Base-by-base conservation (phyloP, 1,284 basidiomycete genomes). In the Ganoderma lingzhi region DNA sequence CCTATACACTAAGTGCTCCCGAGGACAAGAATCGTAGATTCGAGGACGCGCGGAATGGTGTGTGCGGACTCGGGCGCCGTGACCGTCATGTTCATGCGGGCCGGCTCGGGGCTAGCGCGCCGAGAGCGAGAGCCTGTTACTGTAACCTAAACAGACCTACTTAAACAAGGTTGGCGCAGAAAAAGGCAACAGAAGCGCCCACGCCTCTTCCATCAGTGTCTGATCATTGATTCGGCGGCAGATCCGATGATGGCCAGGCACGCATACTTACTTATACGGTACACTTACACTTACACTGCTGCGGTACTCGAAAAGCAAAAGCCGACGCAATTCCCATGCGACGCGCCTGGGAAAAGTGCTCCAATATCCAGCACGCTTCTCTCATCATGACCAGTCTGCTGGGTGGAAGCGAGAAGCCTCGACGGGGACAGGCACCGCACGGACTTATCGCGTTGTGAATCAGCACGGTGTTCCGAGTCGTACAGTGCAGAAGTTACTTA, bases 151-250 rank as follows among this genome's bases (percentile, higher is more conserved):
- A 23, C 23, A 23, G 23, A 23, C 23, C 23, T 23, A 23, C 23
- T 23, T 23, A 37, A 37, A 48, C n/a, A 23, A 48, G 45, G 45
- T 48, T 23, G 45, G n/a, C 3, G 45, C 45, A 48, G 45, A 48
- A 48, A 42, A 48, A 48, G 45, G 45, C 45, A 48, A 48, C 10
- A n/a, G 45, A 48, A 48, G 45, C 45, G 45, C 45, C 45, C 45
- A 10, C 5, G n/a, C 42, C 15, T 44, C 14, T n/a, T 5, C 19
- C 3, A 6, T 17, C 15, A 12, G 45, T n/a, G n/a, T 48, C n/a
- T 48, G 45, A 9, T 48, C 23, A 8, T 23, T 23, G 23, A 23
- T 23, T 23, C 23, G 23, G 23, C 23, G 45, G 45, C n/a, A 48
- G 45, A 48, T 48, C n/a, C 1, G 6, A 23, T 48, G 45, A 48